Conservation (phyloP, 2,329 filamentous ascomycete species). For the Ceratocystiopsis sp. region DNA sequence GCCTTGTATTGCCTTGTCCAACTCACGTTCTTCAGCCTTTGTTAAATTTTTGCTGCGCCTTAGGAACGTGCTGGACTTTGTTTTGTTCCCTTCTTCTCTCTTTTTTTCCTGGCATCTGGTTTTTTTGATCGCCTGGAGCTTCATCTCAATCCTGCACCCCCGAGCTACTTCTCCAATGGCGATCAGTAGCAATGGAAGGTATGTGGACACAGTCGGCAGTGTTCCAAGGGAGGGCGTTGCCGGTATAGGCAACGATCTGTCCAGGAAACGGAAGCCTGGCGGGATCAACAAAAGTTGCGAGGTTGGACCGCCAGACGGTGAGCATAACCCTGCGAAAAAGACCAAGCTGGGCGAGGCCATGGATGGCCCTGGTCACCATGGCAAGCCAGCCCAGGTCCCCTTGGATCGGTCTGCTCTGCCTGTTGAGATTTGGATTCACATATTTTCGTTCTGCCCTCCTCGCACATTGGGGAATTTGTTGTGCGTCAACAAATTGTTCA, state of each 20-base stretch:
- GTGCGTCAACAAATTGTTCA: slow-evolving; percentile 50
- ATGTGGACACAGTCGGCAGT: background rate
- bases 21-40: too few relatives aligned
- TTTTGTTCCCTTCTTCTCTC: background rate
- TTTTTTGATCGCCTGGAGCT: background rate
- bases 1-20: too few relatives aligned
- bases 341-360: slow-evolving; percentile 11
- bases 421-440: slow-evolving; percentile 50
- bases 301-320: background rate
- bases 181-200: too few relatives aligned
- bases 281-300: too few relatives aligned
- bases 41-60: too few relatives aligned
- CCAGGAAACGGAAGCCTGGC: slow-evolving; percentile 14
- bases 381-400: too few relatives aligned
- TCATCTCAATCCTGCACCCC: background rate
- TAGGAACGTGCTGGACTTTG: background rate
- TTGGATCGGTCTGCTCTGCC: slow-evolving; percentile 25
- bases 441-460: slow-evolving; percentile 51
- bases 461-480: slow-evolving; percentile 46
- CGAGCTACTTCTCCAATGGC: too few relatives aligned
- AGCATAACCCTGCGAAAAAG: slow-evolving; percentile 12
- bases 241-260: slow-evolving; percentile 1
- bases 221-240: background rate
- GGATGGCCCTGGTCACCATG: background rate
- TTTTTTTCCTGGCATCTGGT: background rate